Conservation (phyloP, 2,329 filamentous ascomycete species). For the Fusarium citri region DNA sequence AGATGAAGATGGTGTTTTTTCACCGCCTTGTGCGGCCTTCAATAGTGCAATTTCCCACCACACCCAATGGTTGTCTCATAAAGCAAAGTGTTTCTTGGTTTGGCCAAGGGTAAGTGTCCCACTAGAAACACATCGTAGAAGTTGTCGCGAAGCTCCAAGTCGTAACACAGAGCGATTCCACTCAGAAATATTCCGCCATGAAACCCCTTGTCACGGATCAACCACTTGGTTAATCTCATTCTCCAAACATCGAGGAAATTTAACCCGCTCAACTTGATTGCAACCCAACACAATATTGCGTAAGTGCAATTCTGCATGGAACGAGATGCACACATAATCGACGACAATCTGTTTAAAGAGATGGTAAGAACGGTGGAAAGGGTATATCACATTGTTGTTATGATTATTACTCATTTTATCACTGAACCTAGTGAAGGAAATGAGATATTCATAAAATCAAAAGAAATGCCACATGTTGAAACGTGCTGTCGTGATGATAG, state of each 20-base stretch:
- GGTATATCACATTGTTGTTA: neutral
- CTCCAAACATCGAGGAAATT: slow-evolving; percentile 11
- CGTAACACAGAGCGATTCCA: slow-evolving; percentile 18
- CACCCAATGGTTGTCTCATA: slow-evolving; percentile 28
- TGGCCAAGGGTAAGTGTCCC: slow-evolving; percentile 14
- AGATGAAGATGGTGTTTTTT: slow-evolving; percentile 19
- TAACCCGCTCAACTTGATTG: slow-evolving; percentile 6
- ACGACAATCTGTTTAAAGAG: slow-evolving; percentile 1
- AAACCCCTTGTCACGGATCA: slow-evolving; percentile 22
- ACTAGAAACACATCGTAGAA: slow-evolving; percentile 17
- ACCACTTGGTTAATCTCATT: slow-evolving; percentile 32
- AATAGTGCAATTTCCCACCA: slow-evolving; percentile 29
- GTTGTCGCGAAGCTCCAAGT: slow-evolving; percentile 14
- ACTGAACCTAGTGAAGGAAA: neutral
- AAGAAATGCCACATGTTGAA: neutral
- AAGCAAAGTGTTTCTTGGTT: neutral
- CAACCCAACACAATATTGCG: slow-evolving; percentile 9
- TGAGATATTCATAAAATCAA: neutral
- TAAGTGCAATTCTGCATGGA: slow-evolving; percentile 4
- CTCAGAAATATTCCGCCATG: slow-evolving; percentile 8
- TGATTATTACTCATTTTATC: neutral
- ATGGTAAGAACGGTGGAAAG: neutral
- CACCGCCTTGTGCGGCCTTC: slow-evolving; percentile 24
- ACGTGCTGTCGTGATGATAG: slow-evolving; percentile 16
- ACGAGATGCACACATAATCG: slow-evolving; percentile 1